phyloP scores from a whole-genome alignment of 768 basidiomycete genomes.

The Lactifluus rugatus region DNA sequence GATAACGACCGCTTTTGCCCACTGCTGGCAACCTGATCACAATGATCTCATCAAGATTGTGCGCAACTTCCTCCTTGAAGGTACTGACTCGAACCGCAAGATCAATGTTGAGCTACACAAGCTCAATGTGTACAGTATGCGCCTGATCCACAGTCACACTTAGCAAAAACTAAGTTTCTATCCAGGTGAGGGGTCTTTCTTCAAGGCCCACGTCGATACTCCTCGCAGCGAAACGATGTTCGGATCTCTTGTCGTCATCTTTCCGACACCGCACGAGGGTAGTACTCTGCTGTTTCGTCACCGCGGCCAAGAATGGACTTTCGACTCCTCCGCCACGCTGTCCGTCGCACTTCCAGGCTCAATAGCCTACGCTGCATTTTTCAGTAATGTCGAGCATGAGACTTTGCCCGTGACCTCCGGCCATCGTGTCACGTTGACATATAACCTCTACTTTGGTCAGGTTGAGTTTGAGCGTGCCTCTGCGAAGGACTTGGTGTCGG shows the following conservation, averaged over 20 bases:
- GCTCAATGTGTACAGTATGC: neutral
- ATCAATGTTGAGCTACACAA: neutral
- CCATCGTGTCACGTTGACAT: too few relatives aligned
- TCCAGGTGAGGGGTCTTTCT: neutral
- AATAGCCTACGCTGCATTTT: conserved; percentile 34
- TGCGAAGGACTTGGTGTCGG: neutral
- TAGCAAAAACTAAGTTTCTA: too few relatives aligned
- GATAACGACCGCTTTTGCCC: neutral
- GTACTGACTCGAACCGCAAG: neutral
- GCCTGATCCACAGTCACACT: neutral
- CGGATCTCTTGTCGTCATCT: neutral
- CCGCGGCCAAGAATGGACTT: too few relatives aligned
- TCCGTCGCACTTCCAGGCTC: conserved; percentile 6
- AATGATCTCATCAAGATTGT: neutral
- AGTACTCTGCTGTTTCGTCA: conserved; percentile 34
- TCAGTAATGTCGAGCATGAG: conserved; percentile 39
- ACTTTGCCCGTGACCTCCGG: too few relatives aligned
- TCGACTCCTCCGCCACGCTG: conserved; percentile 26
- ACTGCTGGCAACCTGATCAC: neutral
- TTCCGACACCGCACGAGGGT: conserved; percentile 32
- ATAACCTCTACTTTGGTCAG: too few relatives aligned
- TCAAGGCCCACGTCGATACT: too few relatives aligned
- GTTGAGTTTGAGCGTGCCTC: neutral
- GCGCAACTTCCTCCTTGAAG: neutral
- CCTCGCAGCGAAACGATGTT: neutral